A percentile compares a stretch with the other conserved stretches of the same genome.
phyloP scores from a whole-genome alignment of 805 yeast genomes.

The Wickerhamiella qilinensis region DNA sequence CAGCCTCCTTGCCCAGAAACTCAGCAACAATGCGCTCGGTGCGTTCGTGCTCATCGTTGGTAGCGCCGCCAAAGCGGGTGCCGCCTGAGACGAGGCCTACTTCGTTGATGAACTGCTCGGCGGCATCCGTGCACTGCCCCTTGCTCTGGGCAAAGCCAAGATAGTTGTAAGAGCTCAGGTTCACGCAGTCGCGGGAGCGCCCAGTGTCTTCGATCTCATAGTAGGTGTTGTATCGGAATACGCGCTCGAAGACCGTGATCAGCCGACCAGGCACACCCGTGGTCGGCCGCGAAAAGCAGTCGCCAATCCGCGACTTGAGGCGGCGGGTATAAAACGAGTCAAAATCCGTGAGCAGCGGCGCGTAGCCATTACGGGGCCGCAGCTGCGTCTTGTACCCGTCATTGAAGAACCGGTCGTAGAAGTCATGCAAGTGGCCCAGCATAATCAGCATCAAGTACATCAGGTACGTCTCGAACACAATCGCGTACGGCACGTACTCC shows the following conservation, averaged over 20 bases:
- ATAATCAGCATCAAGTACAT: constrained; percentile 72
- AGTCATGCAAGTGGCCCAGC: constrained; percentile 83
- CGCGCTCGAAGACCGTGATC: constrained; percentile 66
- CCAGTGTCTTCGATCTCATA: constrained; percentile 65
- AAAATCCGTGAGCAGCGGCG: constrained; percentile 89
- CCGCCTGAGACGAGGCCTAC: constrained; percentile 72
- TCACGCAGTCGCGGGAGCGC: constrained; percentile 57
- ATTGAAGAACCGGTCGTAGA: constrained; percentile 58
- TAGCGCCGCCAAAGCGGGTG: constrained; percentile 59
- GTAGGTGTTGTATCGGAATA: constrained; percentile 29
- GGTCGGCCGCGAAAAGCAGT: constrained; percentile 91
- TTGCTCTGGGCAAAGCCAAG: constrained; percentile 93
- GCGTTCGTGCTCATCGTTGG: constrained; percentile 52
- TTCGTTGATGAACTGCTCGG: constrained; percentile 43
- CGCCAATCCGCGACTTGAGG: constrained; percentile 78
- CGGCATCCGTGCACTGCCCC: constrained; percentile 75
- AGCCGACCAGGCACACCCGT: constrained; percentile 94
- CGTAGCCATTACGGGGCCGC: constrained; percentile 71
- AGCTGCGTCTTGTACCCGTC: constrained; percentile 50
- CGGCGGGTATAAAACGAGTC: constrained; percentile 90
- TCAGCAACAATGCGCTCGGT: constrained; percentile 69
- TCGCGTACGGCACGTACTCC: constrained; percentile 58
- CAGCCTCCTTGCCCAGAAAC: constrained; percentile 81
- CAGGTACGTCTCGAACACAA: constrained; percentile 67
- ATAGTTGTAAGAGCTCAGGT: constrained; percentile 82